Evolutionary conservation across 768 basidiomycete genomes (phyloP), one percentile per base, ranked within the genome.

Genomic region (Mycena alexandri): DNA sequence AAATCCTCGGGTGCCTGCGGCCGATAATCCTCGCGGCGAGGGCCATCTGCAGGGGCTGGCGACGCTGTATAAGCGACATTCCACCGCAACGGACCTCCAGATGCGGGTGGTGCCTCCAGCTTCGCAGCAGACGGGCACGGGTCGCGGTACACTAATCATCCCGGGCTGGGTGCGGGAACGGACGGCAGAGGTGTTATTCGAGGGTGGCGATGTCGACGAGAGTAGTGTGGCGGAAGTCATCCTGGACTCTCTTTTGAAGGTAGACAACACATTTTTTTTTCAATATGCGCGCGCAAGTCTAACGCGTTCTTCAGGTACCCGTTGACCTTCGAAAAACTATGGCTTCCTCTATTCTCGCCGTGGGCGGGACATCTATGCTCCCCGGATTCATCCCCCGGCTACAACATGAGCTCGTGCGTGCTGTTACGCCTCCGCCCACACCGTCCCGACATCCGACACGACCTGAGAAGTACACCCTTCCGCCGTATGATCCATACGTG

Each of bases 141-240:
- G 93, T 3, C 81, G 85, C 10, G 95, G 93, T 0, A 94, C 91
- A 0, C 77, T 98, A 51, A 83, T 93, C 50, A 87, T 99, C 48
- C 97, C 97, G 1, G 97, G 97, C 3, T 99, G 98, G 98, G 85
- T 99, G 44, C 81, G 97, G 47, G 97, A 99, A 76, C 85, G 96
- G 16, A 92, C 92, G 1, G 90, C 96, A 1, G 98, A 99, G 77
- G 86, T 97, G 7, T 80, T 98, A 12, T 98, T 98, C 68, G 93
- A 94, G 75, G 90, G 91, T 1, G 94, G 93, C 8, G 94, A 96
- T 71, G 90, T 94, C 12, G 95, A 97, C 72, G 93, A 95, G 78
- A 86, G 86, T 67, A 95, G 93, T 67, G 81, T 96, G 9, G 92
- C 94, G 0, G 94, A 96, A 74, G 85, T 91, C 29, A 85, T 98